Conservation (phyloP, 371 early-diverging fungal species). For the Circinella minor region DNA sequence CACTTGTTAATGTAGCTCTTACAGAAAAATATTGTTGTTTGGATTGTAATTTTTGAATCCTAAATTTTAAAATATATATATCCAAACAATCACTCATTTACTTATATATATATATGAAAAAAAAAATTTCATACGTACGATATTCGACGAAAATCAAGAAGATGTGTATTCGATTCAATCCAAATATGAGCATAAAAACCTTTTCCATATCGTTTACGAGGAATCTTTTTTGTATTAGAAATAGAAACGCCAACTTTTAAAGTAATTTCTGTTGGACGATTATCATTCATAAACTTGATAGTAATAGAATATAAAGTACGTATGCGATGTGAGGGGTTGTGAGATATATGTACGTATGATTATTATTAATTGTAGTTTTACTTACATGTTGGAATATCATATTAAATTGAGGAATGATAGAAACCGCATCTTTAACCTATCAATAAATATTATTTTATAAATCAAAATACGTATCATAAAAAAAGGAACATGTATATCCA, state of each 20-base stretch:
- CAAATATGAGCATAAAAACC: slow-evolving; percentile 38
- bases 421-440: slow-evolving; percentile 20
- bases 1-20: slow-evolving; percentile 12
- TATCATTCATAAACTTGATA: background rate
- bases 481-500: background rate
- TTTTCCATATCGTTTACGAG: slow-evolving; percentile 25
- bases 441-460: background rate
- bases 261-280: background rate
- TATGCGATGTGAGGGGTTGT: background rate
- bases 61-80: slow-evolving; percentile 21
- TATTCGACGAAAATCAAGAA: slow-evolving; percentile 46
- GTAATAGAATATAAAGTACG: background rate
- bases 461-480: background rate
- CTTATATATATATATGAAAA: background rate
- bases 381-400: slow-evolving; percentile 14
- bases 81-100: background rate
- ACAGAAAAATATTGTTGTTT: slow-evolving; percentile 25
- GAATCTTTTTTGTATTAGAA: slow-evolving; percentile 18
- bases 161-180: slow-evolving; percentile 29
- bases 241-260: slow-evolving; percentile 17
- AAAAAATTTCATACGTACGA: slow-evolving; percentile 28
- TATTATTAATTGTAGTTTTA: too few relatives aligned
- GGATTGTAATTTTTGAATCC: slow-evolving; percentile 32
- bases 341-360: background rate
- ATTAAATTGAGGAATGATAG: slow-evolving; percentile 23